A percentile compares a stretch with the other conserved stretches of the same genome.
These are phyloP conservation scores for Hypomyces rosellus DNA, from an alignment of 2,329 filamentous ascomycete genomes.

Conservation along the genomic window DNA sequence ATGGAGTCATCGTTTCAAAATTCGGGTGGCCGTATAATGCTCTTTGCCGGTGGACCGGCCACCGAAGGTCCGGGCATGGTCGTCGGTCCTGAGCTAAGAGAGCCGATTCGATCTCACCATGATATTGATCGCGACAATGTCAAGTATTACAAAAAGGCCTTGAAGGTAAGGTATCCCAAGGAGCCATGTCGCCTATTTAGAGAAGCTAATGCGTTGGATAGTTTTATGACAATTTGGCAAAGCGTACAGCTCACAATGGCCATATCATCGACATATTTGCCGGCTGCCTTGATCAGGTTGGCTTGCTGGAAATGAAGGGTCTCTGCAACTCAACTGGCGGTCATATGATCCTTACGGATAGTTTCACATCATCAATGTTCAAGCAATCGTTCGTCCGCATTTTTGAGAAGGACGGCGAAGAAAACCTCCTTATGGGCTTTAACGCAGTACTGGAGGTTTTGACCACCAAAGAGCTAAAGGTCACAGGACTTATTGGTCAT, in stretches of 20 bases:
- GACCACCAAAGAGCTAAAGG: constrained; percentile 96
- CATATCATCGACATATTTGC: constrained; percentile 98
- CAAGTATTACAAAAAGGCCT: constrained; percentile 98
- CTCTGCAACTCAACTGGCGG: constrained; percentile 93
- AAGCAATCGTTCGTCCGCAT: constrained; percentile 96
- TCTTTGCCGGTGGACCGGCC: constrained; percentile 89
- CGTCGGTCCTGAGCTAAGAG: constrained; percentile 88
- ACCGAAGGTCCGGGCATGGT: constrained; percentile 97
- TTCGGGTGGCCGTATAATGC: constrained; percentile 90
- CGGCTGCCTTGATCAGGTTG: constrained; percentile 94
- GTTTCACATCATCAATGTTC: constrained; percentile 98
- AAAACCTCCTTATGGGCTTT: constrained; percentile 96
- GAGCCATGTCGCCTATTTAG: background rate
- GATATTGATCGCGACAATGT: constrained; percentile 98
- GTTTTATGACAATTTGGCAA: constrained; percentile 93
- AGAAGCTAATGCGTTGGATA: constrained; percentile 27
- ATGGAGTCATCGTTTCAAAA: constrained; percentile 95
- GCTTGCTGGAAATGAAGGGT: constrained; percentile 95
- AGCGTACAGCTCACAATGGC: constrained; percentile 90
- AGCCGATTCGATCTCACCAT: constrained; percentile 96
- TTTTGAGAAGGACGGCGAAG: constrained; percentile 93
- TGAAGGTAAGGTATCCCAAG: constrained; percentile 59
- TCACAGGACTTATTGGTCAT: constrained; percentile 94
- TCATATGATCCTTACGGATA: constrained; percentile 97
- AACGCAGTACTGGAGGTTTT: constrained; percentile 93